Conservation (phyloP, 306 rosid species). For the Spatholobus suberectus region DNA sequence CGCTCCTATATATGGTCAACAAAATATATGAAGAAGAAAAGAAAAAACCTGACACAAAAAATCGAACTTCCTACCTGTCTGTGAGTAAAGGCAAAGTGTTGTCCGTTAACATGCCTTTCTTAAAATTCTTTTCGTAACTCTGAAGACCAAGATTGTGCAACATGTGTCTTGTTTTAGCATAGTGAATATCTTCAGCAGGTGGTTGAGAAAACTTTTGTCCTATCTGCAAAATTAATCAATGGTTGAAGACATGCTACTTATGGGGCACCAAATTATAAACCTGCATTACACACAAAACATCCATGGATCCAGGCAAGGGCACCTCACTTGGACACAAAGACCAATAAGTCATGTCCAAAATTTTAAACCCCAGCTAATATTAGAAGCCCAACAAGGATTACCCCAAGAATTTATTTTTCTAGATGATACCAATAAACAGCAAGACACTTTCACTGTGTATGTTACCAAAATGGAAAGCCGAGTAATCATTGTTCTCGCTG, state of each 20-base stretch:
- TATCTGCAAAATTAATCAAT: conserved; percentile 57
- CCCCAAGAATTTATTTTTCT: background rate
- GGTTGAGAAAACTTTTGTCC: conserved; percentile 86
- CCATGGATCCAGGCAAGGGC: conserved; percentile 18
- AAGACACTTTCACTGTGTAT: background rate
- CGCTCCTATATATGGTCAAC: background rate
- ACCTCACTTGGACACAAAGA: background rate
- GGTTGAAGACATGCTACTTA: conserved; percentile 12
- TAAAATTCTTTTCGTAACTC: conserved; percentile 87
- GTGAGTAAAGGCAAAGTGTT: conserved; percentile 88
- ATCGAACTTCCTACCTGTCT: conserved; percentile 71
- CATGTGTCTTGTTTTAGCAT: conserved; percentile 78
- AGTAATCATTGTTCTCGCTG: background rate
- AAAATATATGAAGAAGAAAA: background rate
- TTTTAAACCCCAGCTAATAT: background rate
- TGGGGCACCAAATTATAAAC: conserved; percentile 24
- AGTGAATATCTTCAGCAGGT: conserved; percentile 69
- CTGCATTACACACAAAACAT: background rate
- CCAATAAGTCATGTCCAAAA: conserved; percentile 6
- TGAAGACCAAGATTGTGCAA: conserved; percentile 88
- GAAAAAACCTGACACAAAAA: background rate
- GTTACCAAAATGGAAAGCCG: background rate
- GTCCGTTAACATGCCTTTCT: conserved; percentile 85
- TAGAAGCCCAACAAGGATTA: conserved; percentile 5
- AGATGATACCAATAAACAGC: conserved; percentile 4